A percentile compares a stretch with the other conserved stretches of the same genome.
These are phyloP conservation scores for Salvia splendens DNA, from an alignment of 257 asterid genomes.

Conservation along the genomic window DNA sequence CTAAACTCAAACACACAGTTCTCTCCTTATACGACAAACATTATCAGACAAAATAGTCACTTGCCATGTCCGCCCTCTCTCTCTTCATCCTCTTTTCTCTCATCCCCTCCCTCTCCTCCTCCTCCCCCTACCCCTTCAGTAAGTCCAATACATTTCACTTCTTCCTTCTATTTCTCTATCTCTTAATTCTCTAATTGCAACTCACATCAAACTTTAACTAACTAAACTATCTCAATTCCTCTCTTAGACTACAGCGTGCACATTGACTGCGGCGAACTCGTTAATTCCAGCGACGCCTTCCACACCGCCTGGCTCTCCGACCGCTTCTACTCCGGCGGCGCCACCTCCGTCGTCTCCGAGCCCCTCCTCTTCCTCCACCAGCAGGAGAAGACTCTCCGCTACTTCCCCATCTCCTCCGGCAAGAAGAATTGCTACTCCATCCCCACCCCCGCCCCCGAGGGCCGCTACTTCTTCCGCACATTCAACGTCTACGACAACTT, in stretches of 20 bases:
- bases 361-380: slow-evolving; percentile 72
- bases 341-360: slow-evolving; percentile 77
- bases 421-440: slow-evolving; percentile 86
- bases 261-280: slow-evolving; percentile 76
- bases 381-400: slow-evolving; percentile 85
- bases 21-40: slow-evolving; percentile 33
- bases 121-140: slow-evolving; percentile 39
- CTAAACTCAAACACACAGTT: slow-evolving; percentile 22
- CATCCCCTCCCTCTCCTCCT: slow-evolving; percentile 28
- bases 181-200: neutral
- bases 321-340: slow-evolving; percentile 78
- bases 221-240: slow-evolving; percentile 15
- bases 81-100: slow-evolving; percentile 35
- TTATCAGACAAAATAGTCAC: slow-evolving; percentile 31
- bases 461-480: slow-evolving; percentile 69
- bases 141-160: slow-evolving; percentile 25
- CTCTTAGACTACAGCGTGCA: slow-evolving; percentile 40
- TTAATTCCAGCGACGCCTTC: slow-evolving; percentile 73
- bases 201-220: slow-evolving; percentile 12
- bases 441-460: slow-evolving; percentile 41
- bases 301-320: slow-evolving; percentile 79
- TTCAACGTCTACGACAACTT: slow-evolving; percentile 87
- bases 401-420: slow-evolving; percentile 79
- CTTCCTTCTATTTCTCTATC: neutral
- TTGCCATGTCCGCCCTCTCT: slow-evolving; percentile 33